Evolutionary conservation across 1,139 yeast genomes (phyloP).

Genomic region (Hemisphaericaspora xylanilytica): DNA sequence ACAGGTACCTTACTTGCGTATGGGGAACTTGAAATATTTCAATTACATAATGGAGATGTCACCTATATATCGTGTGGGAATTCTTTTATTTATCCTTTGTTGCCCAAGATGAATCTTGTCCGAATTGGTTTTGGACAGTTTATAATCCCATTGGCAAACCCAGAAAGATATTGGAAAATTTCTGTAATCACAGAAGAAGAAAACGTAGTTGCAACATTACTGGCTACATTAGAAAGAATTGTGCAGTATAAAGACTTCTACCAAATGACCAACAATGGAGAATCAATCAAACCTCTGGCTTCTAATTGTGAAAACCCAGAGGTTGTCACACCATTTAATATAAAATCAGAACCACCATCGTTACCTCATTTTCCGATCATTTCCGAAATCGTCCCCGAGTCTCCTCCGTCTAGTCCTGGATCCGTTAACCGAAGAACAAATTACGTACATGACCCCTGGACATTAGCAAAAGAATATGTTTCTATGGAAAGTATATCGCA

Average conservation of each 20-base stretch:
- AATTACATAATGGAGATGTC: conserved; percentile 60
- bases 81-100: conserved; percentile 58
- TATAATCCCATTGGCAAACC: conserved; percentile 64
- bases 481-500: not conserved
- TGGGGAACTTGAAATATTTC: conserved; percentile 65
- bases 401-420: conserved; percentile 46
- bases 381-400: conserved; percentile 36
- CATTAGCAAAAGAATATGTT: conserved; percentile 8
- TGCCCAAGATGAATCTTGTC: conserved; percentile 58
- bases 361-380: conserved; percentile 6
- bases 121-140: conserved; percentile 54
- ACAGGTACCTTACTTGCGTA: conserved; percentile 55
- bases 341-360: conserved; percentile 3
- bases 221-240: conserved; percentile 33
- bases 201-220: conserved; percentile 33
- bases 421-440: not conserved
- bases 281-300: not conserved
- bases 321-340: not conserved
- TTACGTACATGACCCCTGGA: conserved; percentile 27
- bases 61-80: conserved; percentile 61
- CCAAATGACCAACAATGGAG: conserved; percentile 8
- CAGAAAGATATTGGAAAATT: conserved; percentile 71
- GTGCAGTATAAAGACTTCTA: conserved; percentile 49
- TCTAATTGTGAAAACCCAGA: not conserved
- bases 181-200: conserved; percentile 41